Evolutionary conservation across 176 grass and related monocot genomes (phyloP).

Genomic region (Lolium multiflorum): DNA sequence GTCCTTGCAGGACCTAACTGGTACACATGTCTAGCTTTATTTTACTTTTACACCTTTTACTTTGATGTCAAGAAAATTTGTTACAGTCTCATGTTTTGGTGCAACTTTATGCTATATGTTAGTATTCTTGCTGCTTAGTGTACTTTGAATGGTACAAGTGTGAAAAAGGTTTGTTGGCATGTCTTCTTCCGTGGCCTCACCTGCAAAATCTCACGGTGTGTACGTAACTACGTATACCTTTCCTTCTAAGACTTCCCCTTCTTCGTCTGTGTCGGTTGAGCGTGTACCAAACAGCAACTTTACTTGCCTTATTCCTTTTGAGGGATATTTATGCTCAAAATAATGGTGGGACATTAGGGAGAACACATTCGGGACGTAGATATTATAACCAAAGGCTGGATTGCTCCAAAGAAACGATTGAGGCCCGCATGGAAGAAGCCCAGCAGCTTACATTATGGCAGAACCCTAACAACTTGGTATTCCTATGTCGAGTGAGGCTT

Average conservation of each 20-base stretch:
- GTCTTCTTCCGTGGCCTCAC: conserved; percentile 36
- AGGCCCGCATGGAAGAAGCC: no score
- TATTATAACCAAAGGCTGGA: no score
- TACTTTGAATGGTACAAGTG: conserved; percentile 32
- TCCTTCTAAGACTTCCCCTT: conserved; percentile 34
- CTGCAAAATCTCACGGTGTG: neutral
- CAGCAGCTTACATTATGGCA: no score
- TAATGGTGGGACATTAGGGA: neutral
- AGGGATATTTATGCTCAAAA: neutral
- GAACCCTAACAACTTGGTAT: no score
- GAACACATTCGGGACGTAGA: neutral
- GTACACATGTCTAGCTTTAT: conserved; percentile 46
- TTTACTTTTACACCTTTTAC: neutral
- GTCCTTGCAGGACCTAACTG: conserved; percentile 91
- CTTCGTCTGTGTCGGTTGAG: neutral
- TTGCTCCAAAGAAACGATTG: no score
- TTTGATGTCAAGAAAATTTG: neutral
- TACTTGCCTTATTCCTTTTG: neutral
- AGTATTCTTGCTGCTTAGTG: neutral
- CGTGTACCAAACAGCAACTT: conserved; percentile 11
- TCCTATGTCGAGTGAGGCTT: no score
- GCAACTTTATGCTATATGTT: neutral
- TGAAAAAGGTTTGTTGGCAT: conserved; percentile 26
- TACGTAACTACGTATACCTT: neutral
- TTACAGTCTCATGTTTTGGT: conserved; percentile 33